These are phyloP conservation scores for Xylaria sp. DNA, from an alignment of 2,329 filamentous ascomycete species.

Conservation along the genomic window DNA sequence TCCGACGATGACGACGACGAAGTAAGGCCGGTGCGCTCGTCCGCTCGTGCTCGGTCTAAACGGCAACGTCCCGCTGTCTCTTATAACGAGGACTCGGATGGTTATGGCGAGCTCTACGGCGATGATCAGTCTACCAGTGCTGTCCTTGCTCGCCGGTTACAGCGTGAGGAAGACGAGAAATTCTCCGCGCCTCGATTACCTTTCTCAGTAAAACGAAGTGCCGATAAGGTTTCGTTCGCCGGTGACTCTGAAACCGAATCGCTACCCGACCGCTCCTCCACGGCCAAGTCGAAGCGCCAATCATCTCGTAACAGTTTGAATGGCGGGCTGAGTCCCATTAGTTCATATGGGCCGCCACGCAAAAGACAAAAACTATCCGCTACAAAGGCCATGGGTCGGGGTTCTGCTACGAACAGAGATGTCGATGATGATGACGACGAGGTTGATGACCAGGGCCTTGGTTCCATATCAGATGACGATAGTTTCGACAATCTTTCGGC, in stretches of 20 bases:
- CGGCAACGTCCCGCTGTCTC: conserved; percentile 34
- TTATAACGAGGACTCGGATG: conserved; percentile 42
- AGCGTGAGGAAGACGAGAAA: conserved; percentile 25
- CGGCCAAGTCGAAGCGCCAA: neutral
- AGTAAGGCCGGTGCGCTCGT: conserved; percentile 5
- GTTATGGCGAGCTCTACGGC: conserved; percentile 36
- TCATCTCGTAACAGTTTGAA: neutral
- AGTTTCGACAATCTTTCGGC: neutral
- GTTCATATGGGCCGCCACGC: neutral
- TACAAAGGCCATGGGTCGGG: neutral
- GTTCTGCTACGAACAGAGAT: neutral
- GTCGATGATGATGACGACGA: neutral
- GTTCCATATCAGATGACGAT: neutral
- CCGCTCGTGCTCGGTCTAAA: conserved; percentile 20
- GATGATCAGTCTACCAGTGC: conserved; percentile 30
- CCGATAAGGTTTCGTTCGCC: neutral
- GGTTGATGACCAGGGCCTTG: neutral
- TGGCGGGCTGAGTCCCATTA: neutral
- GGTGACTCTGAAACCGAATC: conserved; percentile 1
- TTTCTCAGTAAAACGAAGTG: conserved; percentile 2
- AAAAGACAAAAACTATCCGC: conserved; percentile 24
- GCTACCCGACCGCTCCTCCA: neutral
- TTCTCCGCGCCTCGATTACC: neutral
- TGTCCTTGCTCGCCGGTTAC: conserved; percentile 20
- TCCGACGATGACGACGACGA: conserved; percentile 13